These are phyloP conservation scores for Roridomyces roridus DNA, from an alignment of 768 basidiomycete species.

Conservation along the genomic window DNA sequence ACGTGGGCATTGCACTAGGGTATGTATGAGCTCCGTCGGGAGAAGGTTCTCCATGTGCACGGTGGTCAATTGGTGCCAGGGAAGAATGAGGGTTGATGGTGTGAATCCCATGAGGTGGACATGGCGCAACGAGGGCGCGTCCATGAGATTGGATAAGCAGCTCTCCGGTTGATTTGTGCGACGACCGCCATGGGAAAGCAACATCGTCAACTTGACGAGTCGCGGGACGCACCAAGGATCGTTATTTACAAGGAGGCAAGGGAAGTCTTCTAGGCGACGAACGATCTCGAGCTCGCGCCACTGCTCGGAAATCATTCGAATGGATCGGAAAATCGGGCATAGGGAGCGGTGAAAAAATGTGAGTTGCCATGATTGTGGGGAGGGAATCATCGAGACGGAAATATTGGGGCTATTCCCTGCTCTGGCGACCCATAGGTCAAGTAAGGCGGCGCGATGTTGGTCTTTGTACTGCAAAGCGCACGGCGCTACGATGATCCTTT, in stretches of 20 bases:
- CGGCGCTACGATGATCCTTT: background rate
- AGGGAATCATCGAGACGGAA: constrained; percentile 5
- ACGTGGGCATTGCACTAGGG: background rate
- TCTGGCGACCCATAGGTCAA: constrained; percentile 12
- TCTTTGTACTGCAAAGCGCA: background rate
- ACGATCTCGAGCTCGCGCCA: constrained; percentile 21
- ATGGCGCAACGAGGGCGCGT: constrained; percentile 13
- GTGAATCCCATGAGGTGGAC: constrained; percentile 23
- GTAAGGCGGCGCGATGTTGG: background rate
- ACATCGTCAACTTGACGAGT: constrained; percentile 16
- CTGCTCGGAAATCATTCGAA: constrained; percentile 1
- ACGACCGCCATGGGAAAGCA: constrained; percentile 3
- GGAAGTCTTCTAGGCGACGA: constrained; percentile 11
- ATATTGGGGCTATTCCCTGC: background rate
- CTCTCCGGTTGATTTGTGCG: background rate
- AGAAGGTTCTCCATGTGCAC: constrained; percentile 9
- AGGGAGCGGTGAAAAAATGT: background rate
- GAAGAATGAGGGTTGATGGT: constrained; percentile 7
- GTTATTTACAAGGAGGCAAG: constrained; percentile 5
- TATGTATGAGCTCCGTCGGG: constrained; percentile 14
- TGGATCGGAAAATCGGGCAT: background rate
- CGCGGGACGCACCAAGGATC: constrained; percentile 14
- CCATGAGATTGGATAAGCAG: constrained; percentile 3
- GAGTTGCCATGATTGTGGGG: background rate
- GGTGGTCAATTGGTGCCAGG: constrained; percentile 20